phyloP scores from a whole-genome alignment of 164 flowering plant species.

The Chimonanthus salicifolius region DNA sequence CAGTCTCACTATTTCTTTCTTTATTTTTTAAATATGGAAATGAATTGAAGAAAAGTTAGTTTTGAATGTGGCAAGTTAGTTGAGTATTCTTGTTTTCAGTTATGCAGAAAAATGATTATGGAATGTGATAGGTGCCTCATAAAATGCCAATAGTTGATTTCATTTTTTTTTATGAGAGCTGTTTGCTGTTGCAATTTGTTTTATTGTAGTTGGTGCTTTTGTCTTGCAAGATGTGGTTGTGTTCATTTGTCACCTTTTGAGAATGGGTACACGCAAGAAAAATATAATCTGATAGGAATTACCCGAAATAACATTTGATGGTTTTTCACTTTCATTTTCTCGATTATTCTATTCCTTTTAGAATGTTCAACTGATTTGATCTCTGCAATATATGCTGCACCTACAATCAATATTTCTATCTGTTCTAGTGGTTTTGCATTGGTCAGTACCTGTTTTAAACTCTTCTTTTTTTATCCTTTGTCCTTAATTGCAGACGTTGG shows the following conservation, averaged over 20 bases:
- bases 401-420: neutral
- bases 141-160: neutral
- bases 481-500: slow-evolving; percentile 24
- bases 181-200: neutral
- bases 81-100: neutral
- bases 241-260: no score
- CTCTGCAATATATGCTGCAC: neutral
- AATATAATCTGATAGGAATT: neutral
- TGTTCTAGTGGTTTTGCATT: neutral
- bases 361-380: neutral
- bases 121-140: neutral
- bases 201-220: no score
- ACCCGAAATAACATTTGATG: neutral
- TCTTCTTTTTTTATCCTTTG: neutral
- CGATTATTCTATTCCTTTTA: neutral
- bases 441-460: neutral
- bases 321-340: neutral
- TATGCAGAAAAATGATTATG: neutral
- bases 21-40: neutral
- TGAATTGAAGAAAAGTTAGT: neutral
- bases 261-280: no score
- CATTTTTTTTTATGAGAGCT: neutral
- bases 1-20: neutral
- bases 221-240: no score
- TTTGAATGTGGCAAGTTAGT: neutral